Conservation (phyloP, 23 red algal genomes). For the Chondrus crispus region DNA sequence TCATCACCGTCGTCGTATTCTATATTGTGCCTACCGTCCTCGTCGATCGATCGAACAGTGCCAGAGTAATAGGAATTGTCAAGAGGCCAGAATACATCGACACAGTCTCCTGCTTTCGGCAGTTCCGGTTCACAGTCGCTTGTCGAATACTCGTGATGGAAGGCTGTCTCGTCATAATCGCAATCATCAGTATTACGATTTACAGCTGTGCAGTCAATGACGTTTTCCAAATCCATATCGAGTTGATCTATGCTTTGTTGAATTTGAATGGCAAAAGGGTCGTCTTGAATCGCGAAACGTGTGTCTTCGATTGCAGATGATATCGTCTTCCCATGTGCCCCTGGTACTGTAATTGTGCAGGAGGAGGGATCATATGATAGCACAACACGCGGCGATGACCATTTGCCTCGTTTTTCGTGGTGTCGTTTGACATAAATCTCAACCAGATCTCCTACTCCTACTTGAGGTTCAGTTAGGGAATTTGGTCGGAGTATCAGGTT, state of each 20-base stretch:
- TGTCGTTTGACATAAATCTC: slow-evolving; percentile 5
- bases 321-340: neutral
- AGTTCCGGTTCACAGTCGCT: too few species aligned
- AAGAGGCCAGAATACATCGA: too few species aligned
- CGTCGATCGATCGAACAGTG: too few species aligned
- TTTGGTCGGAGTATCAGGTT: neutral
- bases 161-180: too few species aligned
- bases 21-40: too few species aligned
- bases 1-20: too few species aligned
- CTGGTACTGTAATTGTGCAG: neutral
- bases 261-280: neutral
- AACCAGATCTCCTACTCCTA: slow-evolving; percentile 14
- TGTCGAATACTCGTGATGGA: too few species aligned
- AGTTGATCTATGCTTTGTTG: slow-evolving; percentile 17
- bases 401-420: neutral
- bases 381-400: neutral
- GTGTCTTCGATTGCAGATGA: neutral
- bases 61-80: too few species aligned
- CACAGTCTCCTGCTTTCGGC: too few species aligned
- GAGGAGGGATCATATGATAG: neutral
- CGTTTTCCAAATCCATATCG: too few species aligned
- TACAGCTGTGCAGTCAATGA: too few species aligned
- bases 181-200: too few species aligned
- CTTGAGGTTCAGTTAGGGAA: neutral
- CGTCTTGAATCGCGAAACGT: neutral